phyloP scores from a whole-genome alignment of 2,329 filamentous ascomycete species.

The Graphilbum sp. region DNA sequence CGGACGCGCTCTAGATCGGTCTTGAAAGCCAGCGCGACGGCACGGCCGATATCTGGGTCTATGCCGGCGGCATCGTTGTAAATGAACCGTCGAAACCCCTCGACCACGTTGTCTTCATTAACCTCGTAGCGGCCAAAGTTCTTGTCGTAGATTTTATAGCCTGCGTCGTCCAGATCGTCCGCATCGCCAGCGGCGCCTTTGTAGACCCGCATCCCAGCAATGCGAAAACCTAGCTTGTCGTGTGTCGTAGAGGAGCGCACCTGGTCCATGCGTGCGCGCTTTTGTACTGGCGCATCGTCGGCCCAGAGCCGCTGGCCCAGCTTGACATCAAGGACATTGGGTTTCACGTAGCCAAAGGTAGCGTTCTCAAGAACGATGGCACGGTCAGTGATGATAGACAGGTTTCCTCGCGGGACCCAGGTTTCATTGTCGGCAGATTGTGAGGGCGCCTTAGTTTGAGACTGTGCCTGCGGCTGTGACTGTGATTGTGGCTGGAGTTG shows the following conservation, averaged over 20 bases:
- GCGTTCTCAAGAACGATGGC: slow-evolving; percentile 79
- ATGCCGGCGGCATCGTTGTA: slow-evolving; percentile 43
- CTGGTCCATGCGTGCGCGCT: slow-evolving; percentile 43
- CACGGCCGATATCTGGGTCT: slow-evolving; percentile 37
- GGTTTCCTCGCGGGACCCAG: slow-evolving; percentile 33
- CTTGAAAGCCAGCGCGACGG: slow-evolving; percentile 36
- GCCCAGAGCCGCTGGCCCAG: slow-evolving; percentile 78
- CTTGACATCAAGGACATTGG: slow-evolving; percentile 90
- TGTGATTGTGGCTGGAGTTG: neutral
- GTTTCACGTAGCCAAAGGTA: slow-evolving; percentile 60
- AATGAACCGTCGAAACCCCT: slow-evolving; percentile 39
- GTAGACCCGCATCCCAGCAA: slow-evolving; percentile 50
- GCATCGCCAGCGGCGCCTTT: slow-evolving; percentile 30
- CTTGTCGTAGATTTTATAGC: slow-evolving; percentile 45
- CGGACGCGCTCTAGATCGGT: slow-evolving; percentile 36
- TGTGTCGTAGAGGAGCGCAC: slow-evolving; percentile 44
- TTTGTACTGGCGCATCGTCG: slow-evolving; percentile 46
- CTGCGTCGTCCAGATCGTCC: slow-evolving; percentile 32
- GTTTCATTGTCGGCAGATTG: slow-evolving; percentile 12
- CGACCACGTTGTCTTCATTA: slow-evolving; percentile 34
- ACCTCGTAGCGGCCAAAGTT: slow-evolving; percentile 40
- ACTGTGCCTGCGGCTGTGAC: no score
- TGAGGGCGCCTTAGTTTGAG: no score
- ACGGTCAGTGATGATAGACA: slow-evolving; percentile 56
- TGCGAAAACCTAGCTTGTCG: slow-evolving; percentile 41